Conservation (phyloP, 495 filamentous ascomycete species). For the Durotheca rogersii region DNA sequence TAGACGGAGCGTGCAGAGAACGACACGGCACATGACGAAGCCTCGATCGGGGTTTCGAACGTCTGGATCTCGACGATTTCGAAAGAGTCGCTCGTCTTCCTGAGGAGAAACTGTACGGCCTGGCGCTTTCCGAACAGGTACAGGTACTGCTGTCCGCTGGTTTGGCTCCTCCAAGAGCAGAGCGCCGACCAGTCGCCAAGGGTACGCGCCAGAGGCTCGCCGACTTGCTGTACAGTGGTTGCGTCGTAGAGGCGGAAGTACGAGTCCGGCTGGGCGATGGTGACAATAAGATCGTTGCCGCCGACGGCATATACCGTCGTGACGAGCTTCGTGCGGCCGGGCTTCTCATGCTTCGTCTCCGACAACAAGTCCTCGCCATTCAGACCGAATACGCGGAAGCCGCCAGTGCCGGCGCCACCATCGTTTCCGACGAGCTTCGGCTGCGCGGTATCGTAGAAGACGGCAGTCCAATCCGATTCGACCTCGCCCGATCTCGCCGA, state of each 20-base stretch:
- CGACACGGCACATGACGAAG: conserved; percentile 31
- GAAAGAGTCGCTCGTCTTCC: conserved; percentile 8
- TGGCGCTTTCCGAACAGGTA: conserved; percentile 37
- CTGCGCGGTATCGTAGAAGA: conserved; percentile 14
- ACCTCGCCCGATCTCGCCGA: conserved; percentile 21
- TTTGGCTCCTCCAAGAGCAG: conserved; percentile 34
- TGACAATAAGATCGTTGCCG: conserved; percentile 30
- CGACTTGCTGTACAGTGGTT: conserved; percentile 16
- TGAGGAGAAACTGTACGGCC: conserved; percentile 25
- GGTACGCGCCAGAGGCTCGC: conserved; percentile 26
- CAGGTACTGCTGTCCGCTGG: conserved; percentile 35
- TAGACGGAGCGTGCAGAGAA: conserved; percentile 29
- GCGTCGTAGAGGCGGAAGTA: conserved; percentile 34
- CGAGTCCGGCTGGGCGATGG: conserved; percentile 37
- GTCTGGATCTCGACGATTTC: conserved; percentile 34
- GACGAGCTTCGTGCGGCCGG: conserved; percentile 38
- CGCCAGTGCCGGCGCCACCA: conserved; percentile 32
- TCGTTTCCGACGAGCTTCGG: conserved; percentile 38
- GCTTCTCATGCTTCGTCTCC: conserved; percentile 29
- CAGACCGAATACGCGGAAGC: conserved; percentile 30
- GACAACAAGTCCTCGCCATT: conserved; percentile 12
- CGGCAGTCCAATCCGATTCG: conserved; percentile 24
- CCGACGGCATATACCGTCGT: conserved; percentile 28
- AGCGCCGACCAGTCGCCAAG: conserved; percentile 38
- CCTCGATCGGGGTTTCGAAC: conserved; percentile 32